Evolutionary conservation across 129 eudicot species (phyloP), one percentile per base, ranked within the genome.

Genomic region (Flaveria brownii): DNA sequence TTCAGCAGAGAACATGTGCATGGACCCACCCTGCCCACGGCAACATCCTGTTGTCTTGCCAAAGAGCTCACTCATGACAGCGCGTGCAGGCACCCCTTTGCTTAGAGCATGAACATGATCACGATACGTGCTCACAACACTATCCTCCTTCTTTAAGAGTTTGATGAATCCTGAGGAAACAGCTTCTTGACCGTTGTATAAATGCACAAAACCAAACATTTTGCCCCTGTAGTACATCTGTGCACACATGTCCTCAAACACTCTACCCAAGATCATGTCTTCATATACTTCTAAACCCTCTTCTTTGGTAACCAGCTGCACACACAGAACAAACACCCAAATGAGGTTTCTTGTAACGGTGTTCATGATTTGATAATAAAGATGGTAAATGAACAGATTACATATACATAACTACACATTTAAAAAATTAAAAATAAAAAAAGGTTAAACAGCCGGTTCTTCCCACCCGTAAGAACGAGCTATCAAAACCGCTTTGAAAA

Each of bases 181-280:
- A 7, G 80, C 80, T 50, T 75, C 80, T 75, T 75, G 80, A 12
- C 80, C 80, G 20, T 75, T 75, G 73, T 75, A 75, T 49, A 75
- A 65, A 50, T 75, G 80, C 50, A 75, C 80, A 75, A 75, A 75
- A 64, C 80, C 80, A 14, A 75, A 75, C 80, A 75, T 75, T 75
- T 75, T 75, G 6, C 80, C 80, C 41, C 80, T 75, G 52, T 75
- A 75, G 36, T 75, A 75, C 80, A 75, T 75, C 16, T 75, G 80
- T 30, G 80, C 80, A 47, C 80, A 75, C 80, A 75, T 75, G 72
- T 75, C 80, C 52, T 75, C 80, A 14, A 75, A 75, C 17, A 70
- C 64, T 65, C 80, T 76, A 28, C 80, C 80, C 72, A 76, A 49
- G 52, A 63, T 63, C 80, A 76, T 76, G 20, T 76, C 80, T 68